Evolutionary conservation across 306 rosid genomes (phyloP), one percentile per base, ranked within the genome.

Genomic region (Hippophae rhamnoides): DNA sequence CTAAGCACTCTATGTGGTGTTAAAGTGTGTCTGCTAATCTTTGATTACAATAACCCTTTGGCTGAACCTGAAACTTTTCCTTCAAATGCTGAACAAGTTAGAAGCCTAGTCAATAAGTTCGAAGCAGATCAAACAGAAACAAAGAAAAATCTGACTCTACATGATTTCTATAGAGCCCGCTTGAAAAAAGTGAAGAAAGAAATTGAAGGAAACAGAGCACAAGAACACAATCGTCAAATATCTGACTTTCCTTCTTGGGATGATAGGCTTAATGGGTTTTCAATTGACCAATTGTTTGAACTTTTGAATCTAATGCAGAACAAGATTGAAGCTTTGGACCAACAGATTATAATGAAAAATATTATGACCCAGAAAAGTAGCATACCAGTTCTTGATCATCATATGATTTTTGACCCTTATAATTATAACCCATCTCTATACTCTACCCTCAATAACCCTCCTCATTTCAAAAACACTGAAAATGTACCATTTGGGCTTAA

Each of bases 1-100:
- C 49, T 68, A 2, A 60, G 45, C 61, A 68, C 54, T 5, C 72
- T 68, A 25, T 68, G 72, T 42, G 72, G 59, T 55, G 66, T 68
- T 26, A 45, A 44, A 38, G 66, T 68, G 26, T 68, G 72, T n/a
- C 9, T 61, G 26, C n/a, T 68, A 41, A 45, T 68, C 18, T 38
- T 43, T 11, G 61, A 67, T 14, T 3, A 47, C 50, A 44, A 46
- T 45, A 14, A 54, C 26, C 38, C 38, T 31, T 31, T 4, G 38
- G 41, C 13, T 41, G 5, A 18, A 27, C 47, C 14, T 9, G 3
- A 13, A 60, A 60, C 54, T 44, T 52, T 8, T 27, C 59, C 63
- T 23, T 14, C 11, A 10, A 9, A 60, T 3, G 23, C 27, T 41
- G 42, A 52, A 6, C 56, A 60, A 9, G 73, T 68, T 8, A 25